A percentile compares a stretch with the other conserved stretches of the same genome.
phyloP scores from a whole-genome alignment of 2,329 filamentous ascomycete genomes.

The Knufia petricola region DNA sequence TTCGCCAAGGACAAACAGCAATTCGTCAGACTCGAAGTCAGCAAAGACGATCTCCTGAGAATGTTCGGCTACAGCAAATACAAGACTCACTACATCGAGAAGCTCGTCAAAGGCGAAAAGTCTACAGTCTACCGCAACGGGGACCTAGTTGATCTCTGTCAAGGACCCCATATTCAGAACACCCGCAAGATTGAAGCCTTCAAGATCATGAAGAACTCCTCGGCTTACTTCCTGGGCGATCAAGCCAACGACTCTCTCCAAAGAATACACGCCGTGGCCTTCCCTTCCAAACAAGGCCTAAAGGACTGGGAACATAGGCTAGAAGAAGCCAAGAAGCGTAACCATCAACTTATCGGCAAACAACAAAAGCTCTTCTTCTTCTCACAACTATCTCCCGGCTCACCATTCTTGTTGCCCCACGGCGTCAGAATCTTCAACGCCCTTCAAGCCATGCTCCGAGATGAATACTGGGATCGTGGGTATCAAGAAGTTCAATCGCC shows the following conservation, averaged over 20 bases:
- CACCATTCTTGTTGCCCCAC: conserved; percentile 83
- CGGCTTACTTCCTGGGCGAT: conserved; percentile 89
- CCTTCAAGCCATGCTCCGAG: conserved; percentile 67
- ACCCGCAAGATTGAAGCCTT: conserved; percentile 92
- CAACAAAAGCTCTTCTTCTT: conserved; percentile 99
- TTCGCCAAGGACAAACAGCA: conserved; percentile 90
- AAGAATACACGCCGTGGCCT: conserved; percentile 92
- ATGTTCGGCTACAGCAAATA: conserved; percentile 99
- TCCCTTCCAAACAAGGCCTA: conserved; percentile 93
- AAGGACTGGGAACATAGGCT: conserved; percentile 89
- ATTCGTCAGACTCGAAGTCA: conserved; percentile 80
- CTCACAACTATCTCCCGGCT: conserved; percentile 84
- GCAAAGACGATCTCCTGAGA: conserved; percentile 82
- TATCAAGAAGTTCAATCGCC: conserved; percentile 94
- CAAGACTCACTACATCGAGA: conserved; percentile 94
- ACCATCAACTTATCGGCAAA: conserved; percentile 85
- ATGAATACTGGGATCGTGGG: conserved; percentile 84
- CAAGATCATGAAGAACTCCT: conserved; percentile 75
- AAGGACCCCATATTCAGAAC: conserved; percentile 87
- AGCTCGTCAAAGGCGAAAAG: conserved; percentile 76
- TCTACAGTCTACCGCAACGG: conserved; percentile 94
- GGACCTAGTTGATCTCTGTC: conserved; percentile 87
- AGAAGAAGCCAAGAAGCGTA: conserved; percentile 94
- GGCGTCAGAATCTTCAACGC: conserved; percentile 91
- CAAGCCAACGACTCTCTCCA: conserved; percentile 90